Percentiles rank a stretch among this genome's conserved stretches.
These are phyloP conservation scores for Orobanche coerulescens DNA, from an alignment of 257 asterid species.

Conservation along the genomic window DNA sequence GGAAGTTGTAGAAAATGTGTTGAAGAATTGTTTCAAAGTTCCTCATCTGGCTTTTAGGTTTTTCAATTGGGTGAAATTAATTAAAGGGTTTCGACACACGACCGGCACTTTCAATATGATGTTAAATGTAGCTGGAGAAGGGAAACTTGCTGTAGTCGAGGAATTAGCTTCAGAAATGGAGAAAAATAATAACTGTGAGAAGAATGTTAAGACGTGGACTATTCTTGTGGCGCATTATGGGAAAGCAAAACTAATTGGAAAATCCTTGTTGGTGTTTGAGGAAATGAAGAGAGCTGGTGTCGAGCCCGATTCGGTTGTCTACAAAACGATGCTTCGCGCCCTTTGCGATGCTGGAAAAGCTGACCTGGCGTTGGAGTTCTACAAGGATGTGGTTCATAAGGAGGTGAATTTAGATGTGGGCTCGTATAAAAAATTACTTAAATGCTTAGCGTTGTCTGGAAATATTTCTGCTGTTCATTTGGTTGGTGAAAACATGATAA, in stretches of 20 bases:
- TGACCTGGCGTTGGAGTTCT: conserved; percentile 67
- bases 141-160: conserved; percentile 49
- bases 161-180: conserved; percentile 56
- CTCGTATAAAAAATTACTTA: conserved; percentile 40
- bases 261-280: conserved; percentile 58
- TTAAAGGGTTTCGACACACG: conserved; percentile 44
- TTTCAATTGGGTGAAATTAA: conserved; percentile 60
- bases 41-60: conserved; percentile 69
- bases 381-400: conserved; percentile 53
- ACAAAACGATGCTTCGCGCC: conserved; percentile 41
- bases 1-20: conserved; percentile 61
- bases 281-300: conserved; percentile 59
- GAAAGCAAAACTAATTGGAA: conserved; percentile 42
- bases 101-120: conserved; percentile 45
- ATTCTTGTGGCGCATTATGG: conserved; percentile 54
- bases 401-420: conserved; percentile 38
- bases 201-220: conserved; percentile 72
- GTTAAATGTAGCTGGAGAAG: conserved; percentile 59
- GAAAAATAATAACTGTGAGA: conserved; percentile 38
- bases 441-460: conserved; percentile 56
- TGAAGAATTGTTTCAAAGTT: conserved; percentile 81
- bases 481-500: conserved; percentile 50
- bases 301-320: conserved; percentile 47
- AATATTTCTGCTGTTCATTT: conserved; percentile 36
- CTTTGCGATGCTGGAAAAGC: conserved; percentile 51